phyloP scores from a whole-genome alignment of 2,329 filamentous ascomycete genomes.

The Colletotrichum falcatum region DNA sequence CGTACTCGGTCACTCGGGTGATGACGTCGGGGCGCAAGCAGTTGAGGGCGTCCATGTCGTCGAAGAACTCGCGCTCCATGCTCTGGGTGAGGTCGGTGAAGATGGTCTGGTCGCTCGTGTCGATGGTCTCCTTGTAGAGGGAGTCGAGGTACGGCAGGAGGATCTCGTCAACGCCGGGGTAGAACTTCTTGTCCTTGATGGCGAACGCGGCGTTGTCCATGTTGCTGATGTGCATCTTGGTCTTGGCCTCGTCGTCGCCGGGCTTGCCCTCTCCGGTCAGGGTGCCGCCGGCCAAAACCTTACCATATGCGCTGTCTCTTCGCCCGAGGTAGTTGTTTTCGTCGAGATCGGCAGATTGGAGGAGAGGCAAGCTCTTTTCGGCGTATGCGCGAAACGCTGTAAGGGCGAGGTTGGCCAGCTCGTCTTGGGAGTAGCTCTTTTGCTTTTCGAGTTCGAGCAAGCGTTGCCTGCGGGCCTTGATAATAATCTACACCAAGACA shows the following conservation, averaged over 20 bases:
- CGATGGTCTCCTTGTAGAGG: constrained; percentile 71
- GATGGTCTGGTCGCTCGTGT: constrained; percentile 74
- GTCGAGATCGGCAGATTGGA: constrained; percentile 59
- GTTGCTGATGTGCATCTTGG: constrained; percentile 87
- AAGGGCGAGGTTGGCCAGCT: constrained; percentile 61
- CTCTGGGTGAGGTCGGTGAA: constrained; percentile 88
- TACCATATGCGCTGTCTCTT: constrained; percentile 65
- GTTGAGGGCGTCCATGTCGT: constrained; percentile 89
- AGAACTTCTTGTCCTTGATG: constrained; percentile 62
- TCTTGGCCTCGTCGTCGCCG: constrained; percentile 84
- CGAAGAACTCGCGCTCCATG: constrained; percentile 88
- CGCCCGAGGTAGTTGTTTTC: constrained; percentile 62
- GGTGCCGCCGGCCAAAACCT: constrained; percentile 66
- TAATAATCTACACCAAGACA: constrained; percentile 60
- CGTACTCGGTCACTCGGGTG: constrained; percentile 93
- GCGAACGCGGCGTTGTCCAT: constrained; percentile 64
- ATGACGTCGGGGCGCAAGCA: constrained; percentile 84
- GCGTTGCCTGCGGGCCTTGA: constrained; percentile 79
- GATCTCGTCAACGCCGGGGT: constrained; percentile 72
- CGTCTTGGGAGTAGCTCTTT: constrained; percentile 67
- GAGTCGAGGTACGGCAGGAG: constrained; percentile 86
- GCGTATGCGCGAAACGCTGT: constrained; percentile 69
- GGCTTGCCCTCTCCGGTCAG: constrained; percentile 69
- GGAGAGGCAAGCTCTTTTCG: constrained; percentile 64
- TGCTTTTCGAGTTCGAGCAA: constrained; percentile 83